Conservation (phyloP, 176 grass and related monocot genomes). For the Saccharum officinarum region DNA sequence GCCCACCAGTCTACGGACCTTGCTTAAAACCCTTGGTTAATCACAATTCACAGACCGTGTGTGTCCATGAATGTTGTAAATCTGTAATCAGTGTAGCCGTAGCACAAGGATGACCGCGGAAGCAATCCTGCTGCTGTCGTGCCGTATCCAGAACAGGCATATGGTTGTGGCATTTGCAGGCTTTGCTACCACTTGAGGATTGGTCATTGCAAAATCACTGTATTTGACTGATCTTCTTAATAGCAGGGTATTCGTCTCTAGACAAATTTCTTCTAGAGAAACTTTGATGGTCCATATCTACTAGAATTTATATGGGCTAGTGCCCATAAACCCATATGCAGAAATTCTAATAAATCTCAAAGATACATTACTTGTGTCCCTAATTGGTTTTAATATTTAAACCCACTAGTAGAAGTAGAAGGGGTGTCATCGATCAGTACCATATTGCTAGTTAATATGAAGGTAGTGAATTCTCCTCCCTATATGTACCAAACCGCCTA, state of each 20-base stretch:
- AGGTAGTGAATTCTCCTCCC: no score
- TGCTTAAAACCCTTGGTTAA: slow-evolving; percentile 17
- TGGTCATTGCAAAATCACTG: no score
- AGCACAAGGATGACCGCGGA: background rate
- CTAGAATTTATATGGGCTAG: no score
- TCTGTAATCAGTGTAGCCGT: background rate
- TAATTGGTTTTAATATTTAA: no score
- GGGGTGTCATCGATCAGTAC: no score
- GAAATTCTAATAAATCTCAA: no score
- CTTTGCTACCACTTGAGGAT: background rate
- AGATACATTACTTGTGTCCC: no score
- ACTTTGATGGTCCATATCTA: no score
- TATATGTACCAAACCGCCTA: no score
- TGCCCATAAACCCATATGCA: no score
- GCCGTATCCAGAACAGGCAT: background rate
- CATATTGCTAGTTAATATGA: no score
- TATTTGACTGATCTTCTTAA: background rate
- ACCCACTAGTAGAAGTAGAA: no score
- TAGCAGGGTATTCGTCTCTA: background rate
- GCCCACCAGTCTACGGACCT: background rate
- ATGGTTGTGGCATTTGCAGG: background rate
- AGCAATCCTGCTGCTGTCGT: background rate
- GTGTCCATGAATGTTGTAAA: slow-evolving; percentile 3
- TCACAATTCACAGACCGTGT: background rate
- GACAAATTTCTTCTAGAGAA: background rate